phyloP scores from a whole-genome alignment of 345 rosid species.

The Dipteronia sinensis region DNA sequence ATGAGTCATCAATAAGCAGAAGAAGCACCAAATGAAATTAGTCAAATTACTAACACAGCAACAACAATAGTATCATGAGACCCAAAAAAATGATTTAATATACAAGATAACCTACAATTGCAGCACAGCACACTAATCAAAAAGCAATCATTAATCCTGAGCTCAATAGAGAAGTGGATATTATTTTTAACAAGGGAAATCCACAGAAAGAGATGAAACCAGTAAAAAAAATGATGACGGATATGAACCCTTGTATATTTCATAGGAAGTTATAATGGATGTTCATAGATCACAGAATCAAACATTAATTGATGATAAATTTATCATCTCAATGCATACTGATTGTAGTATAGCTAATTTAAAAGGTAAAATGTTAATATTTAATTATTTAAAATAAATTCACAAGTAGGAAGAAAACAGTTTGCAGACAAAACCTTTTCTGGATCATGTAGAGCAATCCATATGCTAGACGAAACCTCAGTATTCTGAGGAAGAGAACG shows the following conservation, averaged over 20 bases:
- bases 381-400: not conserved
- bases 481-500: conserved; percentile 71
- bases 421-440: conserved; percentile 65
- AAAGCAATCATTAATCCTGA: not conserved
- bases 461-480: conserved; percentile 82
- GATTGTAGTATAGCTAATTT: not conserved
- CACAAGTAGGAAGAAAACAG: conserved; percentile 7
- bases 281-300: conserved; percentile 1
- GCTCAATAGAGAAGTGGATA: conserved; percentile 1
- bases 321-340: not conserved
- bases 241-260: not conserved
- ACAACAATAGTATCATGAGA: not conserved
- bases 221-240: not conserved
- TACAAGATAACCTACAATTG: not conserved
- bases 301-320: not conserved
- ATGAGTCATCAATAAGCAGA: conserved; percentile 3
- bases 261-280: not conserved
- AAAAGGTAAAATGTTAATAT: not conserved
- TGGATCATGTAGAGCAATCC: conserved; percentile 96
- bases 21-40: not conserved
- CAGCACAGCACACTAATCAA: not conserved
- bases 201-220: conserved; percentile 1
- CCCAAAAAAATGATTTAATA: not conserved
- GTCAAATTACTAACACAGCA: not conserved
- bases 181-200: not conserved